Percentiles rank a stretch among this genome's conserved stretches.
Evolutionary conservation across 257 asterid genomes (phyloP).

Genomic region (Nicotiana obtusifolia): DNA sequence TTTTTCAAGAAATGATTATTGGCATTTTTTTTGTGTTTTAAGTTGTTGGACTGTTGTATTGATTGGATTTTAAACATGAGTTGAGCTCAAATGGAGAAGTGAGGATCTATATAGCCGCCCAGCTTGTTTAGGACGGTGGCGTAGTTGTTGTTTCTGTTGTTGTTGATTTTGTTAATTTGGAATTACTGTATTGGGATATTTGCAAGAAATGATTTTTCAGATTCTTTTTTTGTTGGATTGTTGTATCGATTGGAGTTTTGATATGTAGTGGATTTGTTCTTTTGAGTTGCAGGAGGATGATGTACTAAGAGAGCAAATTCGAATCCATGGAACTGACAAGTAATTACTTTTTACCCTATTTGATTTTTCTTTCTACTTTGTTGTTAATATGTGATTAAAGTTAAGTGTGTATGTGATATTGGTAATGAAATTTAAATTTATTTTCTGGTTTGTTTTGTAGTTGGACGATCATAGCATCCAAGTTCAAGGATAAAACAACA

Average conservation of each 20-base stretch:
- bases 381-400: conserved; percentile 4
- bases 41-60: conserved; percentile 7
- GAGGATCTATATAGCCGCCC: too few species aligned
- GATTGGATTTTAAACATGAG: not conserved
- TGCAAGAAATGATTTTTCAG: not conserved
- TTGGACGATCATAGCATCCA: conserved; percentile 91
- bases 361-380: conserved; percentile 3
- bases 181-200: not conserved
- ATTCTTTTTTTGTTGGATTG: not conserved
- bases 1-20: not conserved
- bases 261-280: conserved; percentile 11
- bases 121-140: conserved; percentile 32
- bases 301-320: conserved; percentile 86
- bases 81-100: too few species aligned
- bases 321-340: conserved; percentile 91
- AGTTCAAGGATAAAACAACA: conserved; percentile 89
- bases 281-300: conserved; percentile 78
- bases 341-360: conserved; percentile 26
- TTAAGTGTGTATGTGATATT: not conserved
- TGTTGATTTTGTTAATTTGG: not conserved
- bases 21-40: not conserved
- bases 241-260: conserved; percentile 7
- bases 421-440: conserved; percentile 20
- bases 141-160: not conserved
- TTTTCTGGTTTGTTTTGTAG: conserved; percentile 34